Percentiles rank a stretch among this genome's conserved stretches.
These are phyloP conservation scores for Guyanaporus albipodus DNA, from an alignment of 768 basidiomycete genomes.

Conservation along the genomic window DNA sequence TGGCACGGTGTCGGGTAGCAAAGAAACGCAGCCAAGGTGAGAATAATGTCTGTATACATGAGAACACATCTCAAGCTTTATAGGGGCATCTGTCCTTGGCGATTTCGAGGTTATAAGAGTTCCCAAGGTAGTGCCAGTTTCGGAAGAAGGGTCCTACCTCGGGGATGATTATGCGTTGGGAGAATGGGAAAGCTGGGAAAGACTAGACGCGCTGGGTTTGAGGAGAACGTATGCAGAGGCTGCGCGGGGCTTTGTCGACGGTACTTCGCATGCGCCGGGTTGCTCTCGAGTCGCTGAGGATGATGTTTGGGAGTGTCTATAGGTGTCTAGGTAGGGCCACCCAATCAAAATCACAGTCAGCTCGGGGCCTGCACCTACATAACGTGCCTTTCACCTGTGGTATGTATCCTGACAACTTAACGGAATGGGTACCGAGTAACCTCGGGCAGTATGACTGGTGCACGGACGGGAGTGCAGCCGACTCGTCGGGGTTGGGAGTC, in stretches of 20 bases:
- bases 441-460: too few relatives aligned
- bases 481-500: too few relatives aligned
- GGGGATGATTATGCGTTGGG: constrained; percentile 3
- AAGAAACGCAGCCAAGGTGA: constrained; percentile 15
- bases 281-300: constrained; percentile 5
- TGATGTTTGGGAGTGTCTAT: constrained; percentile 16
- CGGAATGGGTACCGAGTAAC: too few relatives aligned
- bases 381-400: too few relatives aligned
- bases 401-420: too few relatives aligned
- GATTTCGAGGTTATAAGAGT: constrained; percentile 24
- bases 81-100: constrained; percentile 11
- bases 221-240: constrained; percentile 25
- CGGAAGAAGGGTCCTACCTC: constrained; percentile 5
- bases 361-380: too few relatives aligned
- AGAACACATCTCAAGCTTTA: neutral
- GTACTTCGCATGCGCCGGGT: neutral
- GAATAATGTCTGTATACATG: neutral
- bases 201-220: constrained; percentile 11
- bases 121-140: constrained; percentile 17
- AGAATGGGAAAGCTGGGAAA: constrained; percentile 29
- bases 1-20: neutral
- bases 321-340: neutral
- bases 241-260: constrained; percentile 7
- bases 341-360: neutral
- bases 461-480: too few relatives aligned